These are phyloP conservation scores for Tetrahymena borealis DNA, from an alignment of 73 alveolate species.

Conservation along the genomic window DNA sequence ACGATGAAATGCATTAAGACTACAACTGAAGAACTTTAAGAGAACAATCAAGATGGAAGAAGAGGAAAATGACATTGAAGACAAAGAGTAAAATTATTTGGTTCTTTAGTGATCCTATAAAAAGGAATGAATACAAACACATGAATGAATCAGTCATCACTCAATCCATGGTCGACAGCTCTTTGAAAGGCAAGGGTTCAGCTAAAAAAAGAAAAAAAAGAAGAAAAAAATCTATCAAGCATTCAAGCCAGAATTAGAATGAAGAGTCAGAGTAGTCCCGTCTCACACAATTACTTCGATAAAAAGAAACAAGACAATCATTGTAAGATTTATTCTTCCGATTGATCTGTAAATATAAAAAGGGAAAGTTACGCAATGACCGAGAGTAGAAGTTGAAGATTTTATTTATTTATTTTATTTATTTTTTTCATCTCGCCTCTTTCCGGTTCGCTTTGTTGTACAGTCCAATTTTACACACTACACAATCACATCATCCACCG, in stretches of 20 bases:
- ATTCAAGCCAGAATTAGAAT: neutral
- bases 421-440: neutral
- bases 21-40: neutral
- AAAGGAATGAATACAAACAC: neutral
- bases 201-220: neutral
- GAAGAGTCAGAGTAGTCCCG: neutral
- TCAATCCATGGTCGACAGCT: neutral
- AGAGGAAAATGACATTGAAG: neutral
- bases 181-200: neutral
- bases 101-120: neutral
- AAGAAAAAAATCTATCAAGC: neutral
- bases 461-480: neutral
- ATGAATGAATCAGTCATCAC: neutral
- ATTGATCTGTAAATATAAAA: neutral
- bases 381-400: constrained; percentile 2
- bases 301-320: neutral
- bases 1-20: neutral
- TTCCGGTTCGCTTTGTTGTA: neutral
- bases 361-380: neutral
- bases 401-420: neutral
- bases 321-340: neutral
- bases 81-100: neutral
- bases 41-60: neutral
- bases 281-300: neutral
- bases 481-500: neutral